Conservation (phyloP, 2,329 filamentous ascomycete species). For the Fusarium euwallaceae region DNA sequence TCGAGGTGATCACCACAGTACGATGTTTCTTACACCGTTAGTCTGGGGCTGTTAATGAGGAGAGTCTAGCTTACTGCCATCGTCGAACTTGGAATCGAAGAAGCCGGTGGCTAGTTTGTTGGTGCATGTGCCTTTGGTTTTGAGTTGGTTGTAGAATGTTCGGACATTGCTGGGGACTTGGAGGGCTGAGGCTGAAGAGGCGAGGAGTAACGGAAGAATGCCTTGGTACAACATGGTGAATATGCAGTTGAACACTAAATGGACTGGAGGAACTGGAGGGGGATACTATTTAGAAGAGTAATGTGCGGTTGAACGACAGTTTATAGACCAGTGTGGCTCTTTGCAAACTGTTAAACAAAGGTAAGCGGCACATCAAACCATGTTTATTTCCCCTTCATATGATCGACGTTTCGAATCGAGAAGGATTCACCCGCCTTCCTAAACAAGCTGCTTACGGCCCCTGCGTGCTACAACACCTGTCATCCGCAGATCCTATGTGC, state of each 20-base stretch:
- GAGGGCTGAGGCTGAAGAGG: conserved; percentile 9
- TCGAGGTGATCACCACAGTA: conserved; percentile 10
- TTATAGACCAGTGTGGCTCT: not conserved
- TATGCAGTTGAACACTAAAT: too few species aligned
- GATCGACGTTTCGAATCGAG: not conserved
- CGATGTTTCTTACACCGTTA: not conserved
- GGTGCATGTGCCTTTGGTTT: conserved; percentile 18
- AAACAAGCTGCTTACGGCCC: not conserved
- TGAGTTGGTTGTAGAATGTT: conserved; percentile 26
- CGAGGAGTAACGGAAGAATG: conserved; percentile 12
- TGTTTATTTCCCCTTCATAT: conserved; percentile 1
- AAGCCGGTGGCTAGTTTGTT: conserved; percentile 26
- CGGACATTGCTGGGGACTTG: conserved; percentile 19
- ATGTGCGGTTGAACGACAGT: not conserved
- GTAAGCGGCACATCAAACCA: not conserved
- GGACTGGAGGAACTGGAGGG: not conserved
- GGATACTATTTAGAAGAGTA: not conserved
- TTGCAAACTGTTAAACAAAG: not conserved
- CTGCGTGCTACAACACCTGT: not conserved
- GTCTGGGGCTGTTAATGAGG: not conserved
- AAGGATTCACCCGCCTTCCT: not conserved
- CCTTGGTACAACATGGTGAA: conserved; percentile 10
- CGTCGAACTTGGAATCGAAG: conserved; percentile 23
- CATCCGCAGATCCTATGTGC: not conserved
- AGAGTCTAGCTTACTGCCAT: conserved; percentile 9